phyloP scores from a whole-genome alignment of 1,284 basidiomycete genomes.

The Naganishia sp. region DNA sequence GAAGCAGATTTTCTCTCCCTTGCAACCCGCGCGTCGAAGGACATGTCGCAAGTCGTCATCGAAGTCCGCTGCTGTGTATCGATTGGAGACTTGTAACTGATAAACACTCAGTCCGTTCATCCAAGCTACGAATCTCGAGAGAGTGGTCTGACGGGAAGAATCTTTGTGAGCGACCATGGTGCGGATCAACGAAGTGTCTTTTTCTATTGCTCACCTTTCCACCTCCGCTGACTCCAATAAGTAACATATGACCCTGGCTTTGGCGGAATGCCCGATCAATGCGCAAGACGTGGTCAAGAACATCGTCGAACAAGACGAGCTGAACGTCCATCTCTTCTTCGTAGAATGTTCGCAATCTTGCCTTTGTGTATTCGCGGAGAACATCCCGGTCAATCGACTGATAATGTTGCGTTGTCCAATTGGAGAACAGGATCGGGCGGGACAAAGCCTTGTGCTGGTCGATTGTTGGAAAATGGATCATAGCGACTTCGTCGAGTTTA shows the following conservation, averaged over 20 bases:
- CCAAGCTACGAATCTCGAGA: conserved; percentile 99
- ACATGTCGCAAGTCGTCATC: conserved; percentile 95
- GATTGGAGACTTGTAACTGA: conserved; percentile 98
- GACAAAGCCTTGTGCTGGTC: conserved; percentile 76
- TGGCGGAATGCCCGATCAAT: conserved; percentile 99
- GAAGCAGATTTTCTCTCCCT: conserved; percentile 98
- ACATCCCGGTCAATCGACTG: conserved; percentile 90
- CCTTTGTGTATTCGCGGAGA: conserved; percentile 94
- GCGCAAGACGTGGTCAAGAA: conserved; percentile 92
- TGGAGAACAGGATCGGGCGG: conserved; percentile 94
- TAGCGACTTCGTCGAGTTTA: conserved; percentile 79
- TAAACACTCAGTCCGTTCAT: conserved; percentile 99
- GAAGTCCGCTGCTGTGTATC: conserved; percentile 97
- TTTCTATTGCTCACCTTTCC: conserved; percentile 73
- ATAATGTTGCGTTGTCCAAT: conserved; percentile 99
- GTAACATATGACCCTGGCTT: conserved; percentile 89
- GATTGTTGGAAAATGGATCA: conserved; percentile 89
- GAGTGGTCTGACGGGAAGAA: conserved; percentile 69
- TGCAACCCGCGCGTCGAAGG: conserved; percentile 90
- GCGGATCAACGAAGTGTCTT: neutral
- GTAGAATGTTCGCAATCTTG: conserved; percentile 90
- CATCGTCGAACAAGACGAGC: conserved; percentile 98
- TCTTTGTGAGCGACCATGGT: conserved; percentile 28
- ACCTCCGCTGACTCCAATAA: conserved; percentile 97
- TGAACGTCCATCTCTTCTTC: conserved; percentile 98